Conservation (phyloP, 208 protist species). For the Trypanosoma lewisi region DNA sequence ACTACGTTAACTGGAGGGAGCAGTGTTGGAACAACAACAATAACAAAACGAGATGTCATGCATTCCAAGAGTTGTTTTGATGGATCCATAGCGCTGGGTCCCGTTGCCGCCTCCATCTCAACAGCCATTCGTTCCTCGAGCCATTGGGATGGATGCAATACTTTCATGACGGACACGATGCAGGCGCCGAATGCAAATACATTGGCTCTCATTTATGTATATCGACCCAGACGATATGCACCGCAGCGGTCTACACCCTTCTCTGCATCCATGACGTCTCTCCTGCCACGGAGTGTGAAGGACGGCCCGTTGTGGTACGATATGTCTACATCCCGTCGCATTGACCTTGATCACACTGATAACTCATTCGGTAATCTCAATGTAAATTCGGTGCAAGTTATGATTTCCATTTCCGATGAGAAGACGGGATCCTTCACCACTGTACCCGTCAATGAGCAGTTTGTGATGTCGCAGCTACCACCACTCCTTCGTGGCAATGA, state of each 20-base stretch:
- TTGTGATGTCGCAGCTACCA: conserved; percentile 21
- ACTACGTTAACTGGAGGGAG: not conserved
- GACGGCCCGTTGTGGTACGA: not conserved
- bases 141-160: conserved; percentile 1
- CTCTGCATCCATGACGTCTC: not conserved
- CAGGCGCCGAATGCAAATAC: not conserved
- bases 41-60: too few relatives aligned
- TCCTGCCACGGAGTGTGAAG: not conserved
- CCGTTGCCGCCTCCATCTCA: not conserved
- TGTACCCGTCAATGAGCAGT: conserved; percentile 22
- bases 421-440: conserved; percentile 16
- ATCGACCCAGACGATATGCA: not conserved
- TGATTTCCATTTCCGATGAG: conserved; percentile 10
- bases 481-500: conserved; percentile 16
- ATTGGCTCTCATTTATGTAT: conserved; percentile 10
- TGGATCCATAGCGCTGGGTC: not conserved
- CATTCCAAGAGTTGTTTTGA: conserved; percentile 15
- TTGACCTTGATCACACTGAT: not conserved
- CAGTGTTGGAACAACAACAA: too few relatives aligned
- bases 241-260: not conserved
- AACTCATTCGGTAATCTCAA: not conserved
- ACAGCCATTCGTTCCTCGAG: not conserved
- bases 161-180: not conserved
- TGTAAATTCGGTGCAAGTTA: not conserved
- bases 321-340: not conserved